phyloP scores from a whole-genome alignment of 176 grass and related monocot genomes.

The Raddia guianensis region DNA sequence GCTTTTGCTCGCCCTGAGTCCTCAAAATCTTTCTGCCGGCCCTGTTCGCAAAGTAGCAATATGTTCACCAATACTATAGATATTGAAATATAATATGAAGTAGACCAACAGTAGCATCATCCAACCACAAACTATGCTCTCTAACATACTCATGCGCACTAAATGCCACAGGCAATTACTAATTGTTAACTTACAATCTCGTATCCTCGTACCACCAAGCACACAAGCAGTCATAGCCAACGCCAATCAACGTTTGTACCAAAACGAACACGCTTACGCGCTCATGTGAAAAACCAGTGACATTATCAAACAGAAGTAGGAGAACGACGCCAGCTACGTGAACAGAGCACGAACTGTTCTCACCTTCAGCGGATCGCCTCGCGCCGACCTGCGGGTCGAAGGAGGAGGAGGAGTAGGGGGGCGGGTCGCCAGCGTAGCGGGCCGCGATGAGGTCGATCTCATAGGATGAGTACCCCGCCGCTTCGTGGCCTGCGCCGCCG shows the following conservation, averaged over 20 bases:
- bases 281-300: not conserved
- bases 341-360: constrained; percentile 20
- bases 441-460: constrained; percentile 63
- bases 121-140: constrained; percentile 6
- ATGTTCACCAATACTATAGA: not conserved
- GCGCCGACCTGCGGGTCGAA: constrained; percentile 42
- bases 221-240: not conserved
- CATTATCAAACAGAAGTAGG: constrained; percentile 22
- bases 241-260: not conserved
- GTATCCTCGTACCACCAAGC: not conserved
- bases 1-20: no score
- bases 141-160: not conserved
- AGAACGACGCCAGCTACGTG: not conserved
- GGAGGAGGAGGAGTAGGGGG: constrained; percentile 27
- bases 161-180: not conserved
- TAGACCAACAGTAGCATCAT: constrained; percentile 4
- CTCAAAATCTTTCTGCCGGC: no score
- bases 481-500: constrained; percentile 23
- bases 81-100: not conserved
- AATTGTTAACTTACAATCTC: not conserved
- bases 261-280: not conserved
- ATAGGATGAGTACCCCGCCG: constrained; percentile 52
- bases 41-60: not conserved
- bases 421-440: constrained; percentile 38
- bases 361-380: constrained; percentile 75